Conservation (phyloP, 768 basidiomycete species). For the Sutorius australiensis region DNA sequence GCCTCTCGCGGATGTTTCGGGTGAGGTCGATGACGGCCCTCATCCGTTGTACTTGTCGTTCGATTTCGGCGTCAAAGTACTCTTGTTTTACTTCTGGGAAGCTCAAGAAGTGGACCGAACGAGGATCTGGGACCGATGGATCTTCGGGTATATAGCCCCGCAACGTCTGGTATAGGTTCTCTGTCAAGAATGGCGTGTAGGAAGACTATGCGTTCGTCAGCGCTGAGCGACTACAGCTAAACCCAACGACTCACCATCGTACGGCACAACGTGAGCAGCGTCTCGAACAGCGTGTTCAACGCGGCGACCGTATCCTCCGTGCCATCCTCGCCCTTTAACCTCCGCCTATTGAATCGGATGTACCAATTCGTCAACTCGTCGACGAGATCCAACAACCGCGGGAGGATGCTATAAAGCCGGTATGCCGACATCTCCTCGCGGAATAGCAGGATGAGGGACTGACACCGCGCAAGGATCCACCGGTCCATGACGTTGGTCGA, state of each 20-base stretch:
- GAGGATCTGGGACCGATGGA: constrained; percentile 65
- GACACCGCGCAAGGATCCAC: constrained; percentile 98
- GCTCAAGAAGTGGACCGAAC: constrained; percentile 91
- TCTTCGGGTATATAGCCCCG: constrained; percentile 81
- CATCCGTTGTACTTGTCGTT: constrained; percentile 92
- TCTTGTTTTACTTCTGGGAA: constrained; percentile 94
- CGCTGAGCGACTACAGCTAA: not conserved
- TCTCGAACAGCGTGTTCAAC: constrained; percentile 94
- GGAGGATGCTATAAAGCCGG: constrained; percentile 95
- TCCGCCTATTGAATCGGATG: constrained; percentile 95
- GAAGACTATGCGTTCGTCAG: constrained; percentile 66
- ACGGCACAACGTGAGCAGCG: constrained; percentile 87
- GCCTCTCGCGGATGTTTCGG: constrained; percentile 81
- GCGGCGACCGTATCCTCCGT: constrained; percentile 82
- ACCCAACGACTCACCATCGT: constrained; percentile 68
- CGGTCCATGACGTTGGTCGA: constrained; percentile 96
- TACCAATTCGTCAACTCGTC: constrained; percentile 99
- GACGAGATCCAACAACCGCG: constrained; percentile 85
- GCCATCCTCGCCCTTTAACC: constrained; percentile 94
- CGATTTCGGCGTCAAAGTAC: constrained; percentile 91
- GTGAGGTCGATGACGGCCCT: constrained; percentile 92
- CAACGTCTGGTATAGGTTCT: constrained; percentile 92
- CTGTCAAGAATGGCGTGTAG: constrained; percentile 97
- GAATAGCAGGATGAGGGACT: constrained; percentile 90
- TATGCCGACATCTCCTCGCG: constrained; percentile 96